These are phyloP conservation scores for Blastocystis sp. DNA, from an alignment of 352 stramenopile genomes.

Conservation along the genomic window DNA sequence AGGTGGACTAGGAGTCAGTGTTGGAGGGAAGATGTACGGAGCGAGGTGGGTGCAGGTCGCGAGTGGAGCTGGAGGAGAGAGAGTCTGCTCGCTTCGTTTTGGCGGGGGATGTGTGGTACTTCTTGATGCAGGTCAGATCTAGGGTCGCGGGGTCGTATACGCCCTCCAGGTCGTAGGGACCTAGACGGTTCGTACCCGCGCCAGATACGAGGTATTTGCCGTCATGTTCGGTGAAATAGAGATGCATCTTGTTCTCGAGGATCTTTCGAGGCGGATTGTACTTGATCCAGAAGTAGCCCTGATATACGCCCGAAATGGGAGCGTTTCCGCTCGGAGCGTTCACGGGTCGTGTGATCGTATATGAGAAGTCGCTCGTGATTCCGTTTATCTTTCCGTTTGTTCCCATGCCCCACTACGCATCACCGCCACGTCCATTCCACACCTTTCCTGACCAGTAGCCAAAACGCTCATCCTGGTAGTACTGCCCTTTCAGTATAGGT, in stretches of 20 bases:
- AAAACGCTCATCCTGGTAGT: conserved; percentile 7
- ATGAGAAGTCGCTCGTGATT: conserved; percentile 57
- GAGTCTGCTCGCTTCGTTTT: background rate
- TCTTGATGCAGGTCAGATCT: conserved; percentile 38
- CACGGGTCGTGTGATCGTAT: conserved; percentile 3
- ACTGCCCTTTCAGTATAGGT: conserved; percentile 38
- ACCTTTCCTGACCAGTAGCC: conserved; percentile 39
- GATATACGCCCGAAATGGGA: conserved; percentile 53
- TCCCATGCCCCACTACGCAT: conserved; percentile 66
- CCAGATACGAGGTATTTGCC: conserved; percentile 30
- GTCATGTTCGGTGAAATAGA: conserved; percentile 46
- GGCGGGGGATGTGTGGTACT: background rate
- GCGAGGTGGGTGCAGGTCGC: background rate
- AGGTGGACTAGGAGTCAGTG: conserved; percentile 20
- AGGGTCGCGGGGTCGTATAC: conserved; percentile 42
- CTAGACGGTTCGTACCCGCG: conserved; percentile 35
- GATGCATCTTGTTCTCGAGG: conserved; percentile 35
- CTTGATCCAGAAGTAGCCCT: conserved; percentile 73
- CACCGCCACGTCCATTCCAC: background rate
- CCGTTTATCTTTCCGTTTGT: conserved; percentile 39
- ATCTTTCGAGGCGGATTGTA: conserved; percentile 57
- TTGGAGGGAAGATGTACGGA: background rate
- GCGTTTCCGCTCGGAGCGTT: background rate
- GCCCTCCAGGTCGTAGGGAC: conserved; percentile 47
- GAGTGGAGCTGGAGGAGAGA: no score